A percentile compares a stretch with the other conserved stretches of the same genome.
These are phyloP conservation scores for Bipolaris bicolor DNA, from an alignment of 2,329 filamentous ascomycete genomes.

Conservation along the genomic window DNA sequence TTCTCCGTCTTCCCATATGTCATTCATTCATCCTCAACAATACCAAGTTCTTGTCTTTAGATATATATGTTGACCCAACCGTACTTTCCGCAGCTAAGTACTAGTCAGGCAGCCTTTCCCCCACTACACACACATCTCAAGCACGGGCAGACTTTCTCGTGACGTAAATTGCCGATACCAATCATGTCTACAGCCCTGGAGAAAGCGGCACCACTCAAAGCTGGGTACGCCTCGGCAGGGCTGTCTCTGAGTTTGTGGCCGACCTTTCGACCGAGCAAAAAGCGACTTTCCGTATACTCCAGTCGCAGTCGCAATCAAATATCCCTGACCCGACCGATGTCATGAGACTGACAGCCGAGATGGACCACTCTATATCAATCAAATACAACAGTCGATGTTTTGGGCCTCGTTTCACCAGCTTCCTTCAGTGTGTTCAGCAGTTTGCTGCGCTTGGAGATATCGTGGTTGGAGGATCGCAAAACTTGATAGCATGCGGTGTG, in stretches of 20 bases:
- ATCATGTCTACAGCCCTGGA: conserved; percentile 12
- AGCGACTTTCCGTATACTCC: neutral
- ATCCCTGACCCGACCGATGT: conserved; percentile 15
- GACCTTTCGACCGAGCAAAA: conserved; percentile 19
- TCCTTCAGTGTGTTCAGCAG: conserved; percentile 52
- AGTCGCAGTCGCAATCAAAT: conserved; percentile 1
- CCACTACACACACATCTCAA: too few relatives aligned
- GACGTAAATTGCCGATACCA: too few relatives aligned
- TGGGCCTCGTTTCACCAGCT: conserved; percentile 52
- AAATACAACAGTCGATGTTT: conserved; percentile 40
- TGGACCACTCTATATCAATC: conserved; percentile 37
- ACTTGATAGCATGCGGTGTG: conserved; percentile 54
- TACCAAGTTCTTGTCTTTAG: neutral
- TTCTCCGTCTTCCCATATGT: neutral
- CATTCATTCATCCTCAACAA: neutral
- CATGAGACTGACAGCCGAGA: conserved; percentile 47
- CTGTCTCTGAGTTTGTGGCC: conserved; percentile 19
- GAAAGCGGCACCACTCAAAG: conserved; percentile 15
- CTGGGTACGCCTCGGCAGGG: conserved; percentile 21
- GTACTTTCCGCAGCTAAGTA: neutral
- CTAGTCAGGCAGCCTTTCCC: too few relatives aligned
- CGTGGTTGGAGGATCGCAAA: conserved; percentile 53
- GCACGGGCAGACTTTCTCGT: neutral
- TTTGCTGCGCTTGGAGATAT: conserved; percentile 54
- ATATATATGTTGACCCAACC: neutral